phyloP scores from a whole-genome alignment of 768 basidiomycete species.

The Macrolepiota dolichaula region DNA sequence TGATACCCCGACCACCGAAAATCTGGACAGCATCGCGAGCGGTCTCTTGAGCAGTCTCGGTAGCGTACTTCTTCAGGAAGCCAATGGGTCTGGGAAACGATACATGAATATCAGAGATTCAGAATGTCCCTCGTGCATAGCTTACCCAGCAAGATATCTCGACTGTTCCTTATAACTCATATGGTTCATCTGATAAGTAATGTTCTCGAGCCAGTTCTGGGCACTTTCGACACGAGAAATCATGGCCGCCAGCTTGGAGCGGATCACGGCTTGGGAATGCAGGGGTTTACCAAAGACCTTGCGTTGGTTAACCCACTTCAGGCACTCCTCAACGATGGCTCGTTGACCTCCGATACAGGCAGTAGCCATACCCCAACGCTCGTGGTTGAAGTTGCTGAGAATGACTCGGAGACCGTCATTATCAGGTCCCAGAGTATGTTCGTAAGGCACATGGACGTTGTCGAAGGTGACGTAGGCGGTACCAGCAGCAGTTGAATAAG shows the following conservation, averaged over 20 bases:
- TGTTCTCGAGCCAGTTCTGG: slow-evolving; percentile 83
- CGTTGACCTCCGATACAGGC: slow-evolving; percentile 56
- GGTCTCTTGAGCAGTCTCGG: slow-evolving; percentile 74
- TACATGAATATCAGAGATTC: slow-evolving; percentile 6
- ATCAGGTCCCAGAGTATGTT: slow-evolving; percentile 66
- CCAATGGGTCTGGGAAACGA: slow-evolving; percentile 57
- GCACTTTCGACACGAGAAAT: slow-evolving; percentile 76
- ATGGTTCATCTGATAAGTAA: slow-evolving; percentile 86
- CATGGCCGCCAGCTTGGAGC: slow-evolving; percentile 84
- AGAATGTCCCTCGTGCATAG: not conserved
- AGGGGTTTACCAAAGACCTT: slow-evolving; percentile 91
- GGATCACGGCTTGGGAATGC: slow-evolving; percentile 80
- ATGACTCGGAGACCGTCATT: slow-evolving; percentile 39
- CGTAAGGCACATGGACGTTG: slow-evolving; percentile 80
- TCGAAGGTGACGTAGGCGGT: slow-evolving; percentile 83
- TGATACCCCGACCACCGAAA: slow-evolving; percentile 85
- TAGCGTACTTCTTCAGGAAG: slow-evolving; percentile 76
- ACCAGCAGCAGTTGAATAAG: slow-evolving; percentile 77
- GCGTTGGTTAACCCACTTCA: slow-evolving; percentile 77
- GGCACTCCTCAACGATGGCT: slow-evolving; percentile 66
- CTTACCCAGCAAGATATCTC: slow-evolving; percentile 67
- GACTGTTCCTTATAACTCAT: slow-evolving; percentile 83
- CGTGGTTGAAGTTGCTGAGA: slow-evolving; percentile 83
- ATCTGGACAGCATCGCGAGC: slow-evolving; percentile 76
- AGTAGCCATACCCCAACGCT: slow-evolving; percentile 76